Conservation (phyloP, 2,329 filamentous ascomycete species). For the Tolypocladium ophioglossoides region DNA sequence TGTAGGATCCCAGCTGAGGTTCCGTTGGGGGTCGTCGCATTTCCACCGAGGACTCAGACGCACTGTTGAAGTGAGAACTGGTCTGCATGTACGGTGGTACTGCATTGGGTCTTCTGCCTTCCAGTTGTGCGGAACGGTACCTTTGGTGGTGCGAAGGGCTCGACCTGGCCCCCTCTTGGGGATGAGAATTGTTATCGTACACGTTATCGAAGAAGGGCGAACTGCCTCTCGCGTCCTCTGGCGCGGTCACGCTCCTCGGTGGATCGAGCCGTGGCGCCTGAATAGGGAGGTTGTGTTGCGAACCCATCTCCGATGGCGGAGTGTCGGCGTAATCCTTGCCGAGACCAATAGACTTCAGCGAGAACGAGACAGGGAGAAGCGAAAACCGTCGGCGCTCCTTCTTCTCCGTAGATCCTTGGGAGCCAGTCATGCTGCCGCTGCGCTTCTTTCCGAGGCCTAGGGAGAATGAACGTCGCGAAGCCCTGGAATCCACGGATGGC, state of each 20-base stretch:
- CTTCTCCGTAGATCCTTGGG: constrained; percentile 46
- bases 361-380: constrained; percentile 54
- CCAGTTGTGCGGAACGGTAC: constrained; percentile 28
- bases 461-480: constrained; percentile 59
- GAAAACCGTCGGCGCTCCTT: constrained; percentile 57
- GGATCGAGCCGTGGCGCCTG: constrained; percentile 29
- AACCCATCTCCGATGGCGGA: constrained; percentile 33
- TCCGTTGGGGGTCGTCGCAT: constrained; percentile 29
- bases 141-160: constrained; percentile 31
- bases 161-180: constrained; percentile 20
- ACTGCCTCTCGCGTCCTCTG: constrained; percentile 23
- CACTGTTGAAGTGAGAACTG: constrained; percentile 35
- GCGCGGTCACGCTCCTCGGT: constrained; percentile 21
- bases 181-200: constrained; percentile 25
- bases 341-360: constrained; percentile 53
- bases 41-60: constrained; percentile 45
- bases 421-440: constrained; percentile 53
- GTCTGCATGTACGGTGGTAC: constrained; percentile 36
- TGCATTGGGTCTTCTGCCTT: constrained; percentile 28
- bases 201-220: constrained; percentile 28
- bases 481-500: constrained; percentile 59
- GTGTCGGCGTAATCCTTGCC: constrained; percentile 35
- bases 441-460: constrained; percentile 59
- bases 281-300: constrained; percentile 42
- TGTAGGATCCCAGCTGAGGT: constrained; percentile 30